A percentile compares a stretch with the other conserved stretches of the same genome.
These are phyloP conservation scores for Kurtzmaniella cleridarum DNA, from an alignment of 805 yeast species.

Conservation along the genomic window DNA sequence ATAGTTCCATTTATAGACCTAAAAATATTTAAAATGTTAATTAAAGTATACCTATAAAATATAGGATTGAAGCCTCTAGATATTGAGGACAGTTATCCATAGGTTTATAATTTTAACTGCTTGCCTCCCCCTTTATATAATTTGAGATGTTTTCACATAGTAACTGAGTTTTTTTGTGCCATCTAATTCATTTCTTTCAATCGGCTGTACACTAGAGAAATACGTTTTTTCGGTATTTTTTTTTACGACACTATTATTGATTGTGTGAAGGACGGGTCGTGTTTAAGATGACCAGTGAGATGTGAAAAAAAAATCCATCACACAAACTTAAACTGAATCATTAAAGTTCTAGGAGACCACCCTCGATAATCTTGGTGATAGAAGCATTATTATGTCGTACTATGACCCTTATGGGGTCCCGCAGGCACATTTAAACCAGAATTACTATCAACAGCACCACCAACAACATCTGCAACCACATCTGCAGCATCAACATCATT, in stretches of 20 bases:
- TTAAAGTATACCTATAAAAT: too few relatives aligned
- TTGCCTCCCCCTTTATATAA: too few relatives aligned
- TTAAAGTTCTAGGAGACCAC: constrained; percentile 11
- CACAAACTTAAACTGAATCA: constrained; percentile 1
- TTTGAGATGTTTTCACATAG: too few relatives aligned
- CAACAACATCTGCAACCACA: constrained; percentile 1
- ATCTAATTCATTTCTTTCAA: constrained; percentile 9
- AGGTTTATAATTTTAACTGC: too few relatives aligned
- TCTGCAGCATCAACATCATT: background rate
- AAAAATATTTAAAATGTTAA: too few relatives aligned
- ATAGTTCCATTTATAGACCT: too few relatives aligned
- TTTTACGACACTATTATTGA: constrained; percentile 5
- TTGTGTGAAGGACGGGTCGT: constrained; percentile 4
- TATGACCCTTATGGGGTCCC: background rate
- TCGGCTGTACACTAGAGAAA: too few relatives aligned
- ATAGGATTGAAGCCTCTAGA: too few relatives aligned
- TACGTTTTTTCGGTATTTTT: constrained; percentile 9
- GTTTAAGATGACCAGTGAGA: constrained; percentile 4
- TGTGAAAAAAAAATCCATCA: too few relatives aligned
- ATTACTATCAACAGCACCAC: background rate
- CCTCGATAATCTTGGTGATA: constrained; percentile 11
- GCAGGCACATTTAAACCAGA: background rate
- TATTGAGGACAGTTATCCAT: too few relatives aligned
- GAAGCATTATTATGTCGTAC: constrained; percentile 2
- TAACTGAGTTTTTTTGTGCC: too few relatives aligned